These are phyloP conservation scores for Ogataea chonburiensis DNA, from an alignment of 805 yeast species.

Conservation along the genomic window DNA sequence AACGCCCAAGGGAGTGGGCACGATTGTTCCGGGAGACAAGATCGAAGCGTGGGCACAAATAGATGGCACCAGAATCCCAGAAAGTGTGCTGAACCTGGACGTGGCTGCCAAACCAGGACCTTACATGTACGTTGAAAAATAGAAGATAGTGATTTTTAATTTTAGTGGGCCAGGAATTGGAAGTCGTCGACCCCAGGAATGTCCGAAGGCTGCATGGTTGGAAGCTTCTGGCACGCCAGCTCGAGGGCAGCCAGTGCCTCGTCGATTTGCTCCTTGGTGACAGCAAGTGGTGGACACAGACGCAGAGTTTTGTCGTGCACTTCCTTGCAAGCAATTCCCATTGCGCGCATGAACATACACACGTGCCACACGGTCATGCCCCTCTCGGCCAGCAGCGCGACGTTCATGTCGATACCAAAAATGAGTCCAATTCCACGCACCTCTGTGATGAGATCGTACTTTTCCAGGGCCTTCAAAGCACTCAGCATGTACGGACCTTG, in stretches of 20 bases:
- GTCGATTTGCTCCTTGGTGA: constrained; percentile 20
- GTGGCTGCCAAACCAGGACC: constrained; percentile 61
- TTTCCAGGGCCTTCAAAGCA: constrained; percentile 20
- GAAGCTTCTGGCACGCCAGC: constrained; percentile 20
- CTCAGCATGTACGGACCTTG: constrained; percentile 22
- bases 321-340: constrained; percentile 29
- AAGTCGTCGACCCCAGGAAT: constrained; percentile 25
- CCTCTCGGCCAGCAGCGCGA: constrained; percentile 11
- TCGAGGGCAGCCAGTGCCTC: constrained; percentile 20
- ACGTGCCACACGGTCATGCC: constrained; percentile 27
- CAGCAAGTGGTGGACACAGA: constrained; percentile 25
- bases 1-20: constrained; percentile 97
- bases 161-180: constrained; percentile 15
- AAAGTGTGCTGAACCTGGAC: constrained; percentile 45
- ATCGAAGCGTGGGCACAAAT: constrained; percentile 62
- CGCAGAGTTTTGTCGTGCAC: constrained; percentile 25
- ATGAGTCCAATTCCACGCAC: constrained; percentile 29
- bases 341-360: constrained; percentile 28
- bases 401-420: constrained; percentile 26
- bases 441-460: constrained; percentile 22
- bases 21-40: constrained; percentile 72
- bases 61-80: constrained; percentile 55
- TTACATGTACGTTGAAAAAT: constrained; percentile 42
- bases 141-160: background rate
- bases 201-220: constrained; percentile 10